These are phyloP conservation scores for Suillus decipiens DNA, from an alignment of 768 basidiomycete genomes.

Conservation along the genomic window DNA sequence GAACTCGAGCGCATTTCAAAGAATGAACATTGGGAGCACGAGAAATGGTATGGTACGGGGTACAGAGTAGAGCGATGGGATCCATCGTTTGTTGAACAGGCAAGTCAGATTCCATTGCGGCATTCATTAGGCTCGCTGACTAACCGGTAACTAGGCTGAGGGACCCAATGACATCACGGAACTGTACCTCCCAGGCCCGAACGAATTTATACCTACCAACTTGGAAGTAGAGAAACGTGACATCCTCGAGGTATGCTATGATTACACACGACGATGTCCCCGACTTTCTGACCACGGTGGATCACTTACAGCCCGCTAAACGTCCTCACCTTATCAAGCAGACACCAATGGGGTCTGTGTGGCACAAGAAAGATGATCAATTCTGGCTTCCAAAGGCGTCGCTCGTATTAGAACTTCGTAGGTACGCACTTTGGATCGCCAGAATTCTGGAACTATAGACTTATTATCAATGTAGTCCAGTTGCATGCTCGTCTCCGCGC, in stretches of 20 bases:
- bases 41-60: slow-evolving; percentile 92
- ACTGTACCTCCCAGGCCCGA: slow-evolving; percentile 78
- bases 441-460: background rate
- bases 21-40: slow-evolving; percentile 64
- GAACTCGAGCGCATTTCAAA: slow-evolving; percentile 56
- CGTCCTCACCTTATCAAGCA: slow-evolving; percentile 78
- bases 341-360: slow-evolving; percentile 71
- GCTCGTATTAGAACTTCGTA: slow-evolving; percentile 73
- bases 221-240: slow-evolving; percentile 81
- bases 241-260: slow-evolving; percentile 53
- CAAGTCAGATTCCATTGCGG: slow-evolving; percentile 22
- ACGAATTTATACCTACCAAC: slow-evolving; percentile 88
- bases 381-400: slow-evolving; percentile 95
- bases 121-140: slow-evolving; percentile 2
- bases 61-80: slow-evolving; percentile 78
- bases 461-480: slow-evolving; percentile 42
- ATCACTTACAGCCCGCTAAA: slow-evolving; percentile 57
- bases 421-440: slow-evolving; percentile 40
- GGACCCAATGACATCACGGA: slow-evolving; percentile 64
- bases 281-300: slow-evolving; percentile 5
- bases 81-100: slow-evolving; percentile 59
- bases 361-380: slow-evolving; percentile 97
- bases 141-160: slow-evolving; percentile 49
- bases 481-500: slow-evolving; percentile 63
- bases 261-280: background rate